Percentiles rank a stretch among this genome's conserved stretches.
Evolutionary conservation across 2,329 filamentous ascomycete species (phyloP).

Genomic region (Ilyonectria destructans): DNA sequence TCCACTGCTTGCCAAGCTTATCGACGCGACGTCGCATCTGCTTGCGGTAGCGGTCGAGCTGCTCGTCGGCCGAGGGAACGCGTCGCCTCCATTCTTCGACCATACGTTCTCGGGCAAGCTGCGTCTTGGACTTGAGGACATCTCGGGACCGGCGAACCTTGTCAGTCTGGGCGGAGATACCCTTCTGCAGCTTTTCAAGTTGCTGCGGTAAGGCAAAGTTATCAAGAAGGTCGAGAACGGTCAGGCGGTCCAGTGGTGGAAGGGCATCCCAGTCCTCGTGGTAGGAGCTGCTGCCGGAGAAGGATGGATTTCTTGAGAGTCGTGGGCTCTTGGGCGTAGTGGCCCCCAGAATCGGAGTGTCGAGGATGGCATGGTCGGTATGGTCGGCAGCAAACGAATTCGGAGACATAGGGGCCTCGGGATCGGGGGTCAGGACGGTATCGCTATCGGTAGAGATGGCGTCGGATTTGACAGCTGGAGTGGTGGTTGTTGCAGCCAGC

Average conservation of each 20-base stretch:
- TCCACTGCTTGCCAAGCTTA: slow-evolving; percentile 88
- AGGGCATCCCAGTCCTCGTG: slow-evolving; percentile 91
- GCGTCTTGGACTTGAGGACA: slow-evolving; percentile 82
- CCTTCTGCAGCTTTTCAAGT: slow-evolving; percentile 90
- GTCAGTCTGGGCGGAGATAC: slow-evolving; percentile 86
- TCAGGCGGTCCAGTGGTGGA: slow-evolving; percentile 90
- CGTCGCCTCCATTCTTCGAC: slow-evolving; percentile 94
- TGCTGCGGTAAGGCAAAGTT: slow-evolving; percentile 93
- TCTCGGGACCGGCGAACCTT: slow-evolving; percentile 89
- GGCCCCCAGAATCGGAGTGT: slow-evolving; percentile 68
- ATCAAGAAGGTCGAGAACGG: slow-evolving; percentile 93
- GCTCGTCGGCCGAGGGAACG: slow-evolving; percentile 90
- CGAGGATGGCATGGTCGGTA: slow-evolving; percentile 61
- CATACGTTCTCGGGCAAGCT: slow-evolving; percentile 88
- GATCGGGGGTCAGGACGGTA: slow-evolving; percentile 59
- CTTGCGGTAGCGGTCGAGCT: slow-evolving; percentile 90
- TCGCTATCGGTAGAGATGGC: slow-evolving; percentile 56
- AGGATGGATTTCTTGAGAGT: slow-evolving; percentile 84
- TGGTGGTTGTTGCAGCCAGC: slow-evolving; percentile 21
- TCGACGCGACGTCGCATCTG: slow-evolving; percentile 94
- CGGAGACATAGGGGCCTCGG: slow-evolving; percentile 56
- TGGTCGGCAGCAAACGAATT: slow-evolving; percentile 62
- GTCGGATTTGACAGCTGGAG: slow-evolving; percentile 43
- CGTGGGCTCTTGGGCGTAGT: slow-evolving; percentile 66
- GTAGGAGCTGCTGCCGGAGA: slow-evolving; percentile 88